Evolutionary conservation across 306 rosid genomes (phyloP).

Genomic region (Mimosa bimucronata): DNA sequence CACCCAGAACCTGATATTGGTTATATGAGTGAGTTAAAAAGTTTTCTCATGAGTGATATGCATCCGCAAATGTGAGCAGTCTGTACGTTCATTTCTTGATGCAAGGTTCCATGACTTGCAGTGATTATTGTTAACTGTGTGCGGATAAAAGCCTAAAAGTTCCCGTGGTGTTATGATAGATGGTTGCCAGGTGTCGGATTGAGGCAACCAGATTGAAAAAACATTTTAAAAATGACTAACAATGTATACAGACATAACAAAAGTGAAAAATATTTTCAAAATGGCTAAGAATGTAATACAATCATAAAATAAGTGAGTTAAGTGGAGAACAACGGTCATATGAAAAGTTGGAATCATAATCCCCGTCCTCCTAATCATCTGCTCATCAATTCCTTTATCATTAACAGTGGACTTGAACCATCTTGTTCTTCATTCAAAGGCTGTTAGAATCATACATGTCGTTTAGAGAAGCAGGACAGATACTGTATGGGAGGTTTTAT

Average conservation of each 20-base stretch:
- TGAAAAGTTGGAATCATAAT: neutral
- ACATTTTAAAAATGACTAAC: neutral
- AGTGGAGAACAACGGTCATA: neutral
- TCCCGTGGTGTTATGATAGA: neutral
- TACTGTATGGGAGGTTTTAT: neutral
- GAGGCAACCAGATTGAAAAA: neutral
- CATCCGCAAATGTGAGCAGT: neutral
- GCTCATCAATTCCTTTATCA: neutral
- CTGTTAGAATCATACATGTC: neutral
- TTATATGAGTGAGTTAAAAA: neutral
- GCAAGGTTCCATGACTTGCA: neutral
- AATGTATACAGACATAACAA: neutral
- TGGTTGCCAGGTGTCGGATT: neutral
- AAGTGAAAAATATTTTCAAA: neutral
- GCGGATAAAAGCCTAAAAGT: neutral
- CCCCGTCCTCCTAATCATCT: neutral
- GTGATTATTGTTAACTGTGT: neutral
- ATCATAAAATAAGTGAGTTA: neutral
- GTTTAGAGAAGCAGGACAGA: neutral
- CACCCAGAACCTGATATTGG: conserved; percentile 12
- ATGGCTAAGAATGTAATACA: neutral
- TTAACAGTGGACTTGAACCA: neutral
- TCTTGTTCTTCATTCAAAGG: neutral
- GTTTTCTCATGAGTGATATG: neutral
- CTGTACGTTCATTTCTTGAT: conserved; percentile 24